These are phyloP conservation scores for Dryas drummondii DNA, from an alignment of 306 rosid genomes.

Conservation along the genomic window DNA sequence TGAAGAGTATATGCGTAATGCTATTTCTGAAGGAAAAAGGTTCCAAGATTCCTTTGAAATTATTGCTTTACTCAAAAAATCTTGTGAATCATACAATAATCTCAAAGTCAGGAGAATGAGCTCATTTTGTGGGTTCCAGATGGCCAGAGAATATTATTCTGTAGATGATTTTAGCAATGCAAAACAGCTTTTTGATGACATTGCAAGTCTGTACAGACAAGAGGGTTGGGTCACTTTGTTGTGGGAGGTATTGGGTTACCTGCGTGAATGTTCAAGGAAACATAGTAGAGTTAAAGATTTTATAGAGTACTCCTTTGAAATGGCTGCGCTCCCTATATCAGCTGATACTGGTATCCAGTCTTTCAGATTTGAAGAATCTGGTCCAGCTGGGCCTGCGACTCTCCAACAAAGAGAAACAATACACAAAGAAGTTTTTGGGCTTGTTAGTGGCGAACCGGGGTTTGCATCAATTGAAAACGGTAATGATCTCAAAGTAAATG, in stretches of 20 bases:
- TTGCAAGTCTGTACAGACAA: slow-evolving; percentile 83
- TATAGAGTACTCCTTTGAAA: slow-evolving; percentile 91
- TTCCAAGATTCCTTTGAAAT: slow-evolving; percentile 85
- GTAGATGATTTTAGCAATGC: slow-evolving; percentile 66
- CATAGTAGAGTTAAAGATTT: slow-evolving; percentile 58
- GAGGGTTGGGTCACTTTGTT: slow-evolving; percentile 93
- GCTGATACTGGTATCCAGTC: slow-evolving; percentile 52
- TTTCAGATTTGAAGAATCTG: slow-evolving; percentile 51
- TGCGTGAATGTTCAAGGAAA: slow-evolving; percentile 82
- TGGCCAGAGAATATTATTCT: slow-evolving; percentile 82
- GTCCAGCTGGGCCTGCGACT: slow-evolving; percentile 84
- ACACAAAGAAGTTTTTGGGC: slow-evolving; percentile 73
- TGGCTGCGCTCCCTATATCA: slow-evolving; percentile 87
- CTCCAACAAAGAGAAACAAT: slow-evolving; percentile 61
- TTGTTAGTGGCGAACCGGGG: slow-evolving; percentile 48
- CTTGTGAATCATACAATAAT: slow-evolving; percentile 64
- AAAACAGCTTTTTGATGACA: slow-evolving; percentile 54
- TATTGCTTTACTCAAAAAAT: slow-evolving; percentile 71
- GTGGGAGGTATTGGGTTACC: slow-evolving; percentile 91
- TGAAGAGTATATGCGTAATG: slow-evolving; percentile 63
- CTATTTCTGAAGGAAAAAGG: slow-evolving; percentile 79
- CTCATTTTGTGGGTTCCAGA: slow-evolving; percentile 77
- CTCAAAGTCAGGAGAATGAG: slow-evolving; percentile 67
- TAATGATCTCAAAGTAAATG: slow-evolving; percentile 47
- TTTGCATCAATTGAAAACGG: slow-evolving; percentile 41